Percentiles rank a stretch among this genome's conserved stretches.
These are phyloP conservation scores for Chimonanthus salicifolius DNA, from an alignment of 164 flowering plant species.

Conservation along the genomic window DNA sequence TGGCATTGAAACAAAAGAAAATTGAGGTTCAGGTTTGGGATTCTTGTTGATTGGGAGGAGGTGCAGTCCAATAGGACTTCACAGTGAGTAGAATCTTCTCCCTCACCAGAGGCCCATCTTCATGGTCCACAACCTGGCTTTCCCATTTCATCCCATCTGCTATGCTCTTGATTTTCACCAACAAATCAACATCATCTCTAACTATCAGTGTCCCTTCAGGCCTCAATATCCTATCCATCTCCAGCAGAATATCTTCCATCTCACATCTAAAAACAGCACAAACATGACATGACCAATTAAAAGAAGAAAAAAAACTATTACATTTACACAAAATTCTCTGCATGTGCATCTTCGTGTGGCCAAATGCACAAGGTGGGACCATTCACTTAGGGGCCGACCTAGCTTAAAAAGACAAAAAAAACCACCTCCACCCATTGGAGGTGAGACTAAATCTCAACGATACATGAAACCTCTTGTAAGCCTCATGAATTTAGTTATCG, in stretches of 20 bases:
- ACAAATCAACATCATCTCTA: constrained; percentile 68
- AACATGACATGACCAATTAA: too few relatives aligned
- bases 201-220: constrained; percentile 72
- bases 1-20: background rate
- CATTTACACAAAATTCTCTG: too few relatives aligned
- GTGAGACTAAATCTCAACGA: too few relatives aligned
- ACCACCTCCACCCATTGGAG: too few relatives aligned
- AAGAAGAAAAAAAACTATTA: too few relatives aligned
- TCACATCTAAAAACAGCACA: constrained; percentile 44
- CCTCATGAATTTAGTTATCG: too few relatives aligned
- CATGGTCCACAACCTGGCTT: constrained; percentile 62
- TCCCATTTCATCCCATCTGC: constrained; percentile 60
- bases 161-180: constrained; percentile 47
- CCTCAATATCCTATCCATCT: constrained; percentile 81
- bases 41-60: constrained; percentile 16
- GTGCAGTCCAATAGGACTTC: constrained; percentile 75
- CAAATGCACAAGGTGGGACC: too few relatives aligned
- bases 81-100: constrained; percentile 60
- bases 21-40: background rate
- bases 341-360: too few relatives aligned
- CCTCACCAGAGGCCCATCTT: constrained; percentile 58
- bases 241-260: constrained; percentile 63
- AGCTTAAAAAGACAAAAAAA: too few relatives aligned
- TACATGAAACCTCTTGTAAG: too few relatives aligned
- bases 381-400: too few relatives aligned